Conservation (phyloP, 1,139 yeast species). For the Trichomonascaceae sp. region DNA sequence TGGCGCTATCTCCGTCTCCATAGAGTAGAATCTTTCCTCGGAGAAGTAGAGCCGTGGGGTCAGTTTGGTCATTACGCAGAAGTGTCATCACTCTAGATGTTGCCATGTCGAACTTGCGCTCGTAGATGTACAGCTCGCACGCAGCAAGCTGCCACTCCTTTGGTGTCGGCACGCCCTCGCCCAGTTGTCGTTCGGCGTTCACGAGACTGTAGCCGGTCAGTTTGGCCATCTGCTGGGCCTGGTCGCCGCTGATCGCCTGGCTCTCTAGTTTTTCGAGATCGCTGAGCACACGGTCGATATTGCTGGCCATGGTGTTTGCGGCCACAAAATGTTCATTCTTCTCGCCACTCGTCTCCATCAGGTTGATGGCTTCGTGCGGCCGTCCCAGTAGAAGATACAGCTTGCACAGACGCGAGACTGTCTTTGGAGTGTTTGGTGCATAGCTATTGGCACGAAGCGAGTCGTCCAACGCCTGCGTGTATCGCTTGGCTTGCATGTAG, state of each 20-base stretch:
- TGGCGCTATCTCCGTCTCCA: constrained; percentile 27
- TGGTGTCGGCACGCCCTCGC: constrained; percentile 24
- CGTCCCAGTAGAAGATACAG: constrained; percentile 25
- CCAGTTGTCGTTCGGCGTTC: constrained; percentile 27
- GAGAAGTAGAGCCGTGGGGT: constrained; percentile 28
- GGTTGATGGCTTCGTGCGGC: constrained; percentile 22
- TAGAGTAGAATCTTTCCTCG: constrained; percentile 27
- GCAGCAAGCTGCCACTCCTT: constrained; percentile 25
- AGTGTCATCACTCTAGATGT: constrained; percentile 24
- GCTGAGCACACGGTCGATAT: constrained; percentile 20
- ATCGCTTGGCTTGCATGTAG: constrained; percentile 45
- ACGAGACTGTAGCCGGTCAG: constrained; percentile 25
- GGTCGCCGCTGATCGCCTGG: background rate
- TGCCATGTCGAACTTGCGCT: constrained; percentile 27
- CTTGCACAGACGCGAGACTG: constrained; percentile 26
- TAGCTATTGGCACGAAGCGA: constrained; percentile 22
- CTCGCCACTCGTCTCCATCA: constrained; percentile 13
- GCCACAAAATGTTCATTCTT: constrained; percentile 22
- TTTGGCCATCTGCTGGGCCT: background rate
- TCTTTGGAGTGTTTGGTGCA: constrained; percentile 25
- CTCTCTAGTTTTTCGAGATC: background rate
- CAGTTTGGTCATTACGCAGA: constrained; percentile 24
- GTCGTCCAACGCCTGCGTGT: constrained; percentile 45
- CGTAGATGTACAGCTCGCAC: constrained; percentile 19
- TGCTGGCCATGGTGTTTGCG: constrained; percentile 26